Conservation (phyloP, 306 rosid species). For the Astragalus glycyphyllos region DNA sequence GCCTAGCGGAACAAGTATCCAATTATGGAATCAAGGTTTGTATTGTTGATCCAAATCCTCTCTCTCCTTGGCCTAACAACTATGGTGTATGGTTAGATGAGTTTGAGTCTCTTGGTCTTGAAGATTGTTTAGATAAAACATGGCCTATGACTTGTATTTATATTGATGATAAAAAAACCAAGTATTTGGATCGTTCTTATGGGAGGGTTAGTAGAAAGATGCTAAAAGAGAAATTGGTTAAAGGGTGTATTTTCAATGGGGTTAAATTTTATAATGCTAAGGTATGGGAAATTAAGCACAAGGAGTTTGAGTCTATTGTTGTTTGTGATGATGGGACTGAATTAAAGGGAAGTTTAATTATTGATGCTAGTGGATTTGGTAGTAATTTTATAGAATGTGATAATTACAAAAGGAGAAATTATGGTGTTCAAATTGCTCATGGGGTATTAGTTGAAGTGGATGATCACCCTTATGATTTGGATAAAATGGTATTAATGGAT, state of each 20-base stretch:
- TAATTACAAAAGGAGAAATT: slow-evolving; percentile 56
- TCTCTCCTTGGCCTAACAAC: slow-evolving; percentile 84
- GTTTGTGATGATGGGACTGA: slow-evolving; percentile 67
- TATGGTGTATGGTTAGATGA: slow-evolving; percentile 92
- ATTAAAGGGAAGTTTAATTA: slow-evolving; percentile 67
- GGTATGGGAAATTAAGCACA: slow-evolving; percentile 66
- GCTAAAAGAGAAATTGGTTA: slow-evolving; percentile 57
- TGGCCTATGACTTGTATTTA: slow-evolving; percentile 75
- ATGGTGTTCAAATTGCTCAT: slow-evolving; percentile 83
- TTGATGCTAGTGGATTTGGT: slow-evolving; percentile 87
- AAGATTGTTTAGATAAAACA: slow-evolving; percentile 71
- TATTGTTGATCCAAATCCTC: slow-evolving; percentile 81
- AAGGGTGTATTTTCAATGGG: slow-evolving; percentile 64
- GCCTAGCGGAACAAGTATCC: slow-evolving; percentile 76
- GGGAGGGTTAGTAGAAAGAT: slow-evolving; percentile 70
- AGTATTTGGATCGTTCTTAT: slow-evolving; percentile 71
- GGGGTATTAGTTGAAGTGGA: slow-evolving; percentile 85
- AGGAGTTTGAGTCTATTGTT: slow-evolving; percentile 61
- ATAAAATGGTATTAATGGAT: slow-evolving; percentile 71
- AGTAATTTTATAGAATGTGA: slow-evolving; percentile 54
- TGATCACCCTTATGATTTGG: slow-evolving; percentile 77
- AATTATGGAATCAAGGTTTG: slow-evolving; percentile 76
- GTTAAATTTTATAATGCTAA: slow-evolving; percentile 73
- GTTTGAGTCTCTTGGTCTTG: slow-evolving; percentile 64
- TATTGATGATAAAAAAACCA: slow-evolving; percentile 56